Evolutionary conservation across 2,329 filamentous ascomycete genomes (phyloP).

Genomic region (Ilyonectria sp.): DNA sequence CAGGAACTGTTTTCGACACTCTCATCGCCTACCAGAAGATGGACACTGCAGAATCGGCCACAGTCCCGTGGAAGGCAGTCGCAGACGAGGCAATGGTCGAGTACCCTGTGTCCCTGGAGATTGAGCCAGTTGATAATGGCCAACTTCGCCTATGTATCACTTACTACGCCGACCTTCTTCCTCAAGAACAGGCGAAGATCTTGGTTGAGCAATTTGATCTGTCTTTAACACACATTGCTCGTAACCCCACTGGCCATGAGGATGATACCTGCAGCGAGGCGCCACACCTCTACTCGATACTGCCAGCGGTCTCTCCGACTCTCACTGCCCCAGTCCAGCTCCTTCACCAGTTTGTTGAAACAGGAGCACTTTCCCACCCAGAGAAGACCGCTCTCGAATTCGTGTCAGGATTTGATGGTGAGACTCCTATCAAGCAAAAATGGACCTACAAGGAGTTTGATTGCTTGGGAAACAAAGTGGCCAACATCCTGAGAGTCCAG

Average conservation of each 20-base stretch:
- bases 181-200: conserved; percentile 75
- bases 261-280: conserved; percentile 53
- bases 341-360: conserved; percentile 85
- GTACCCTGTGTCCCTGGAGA: conserved; percentile 85
- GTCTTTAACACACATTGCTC: conserved; percentile 72
- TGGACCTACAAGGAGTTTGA: conserved; percentile 87
- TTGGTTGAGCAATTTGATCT: conserved; percentile 82
- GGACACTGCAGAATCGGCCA: conserved; percentile 44
- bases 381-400: conserved; percentile 82
- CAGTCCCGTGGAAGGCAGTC: conserved; percentile 70
- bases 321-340: conserved; percentile 73
- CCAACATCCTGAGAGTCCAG: conserved; percentile 71
- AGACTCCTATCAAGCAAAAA: conserved; percentile 60
- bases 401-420: conserved; percentile 68
- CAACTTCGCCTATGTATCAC: conserved; percentile 76
- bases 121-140: conserved; percentile 70
- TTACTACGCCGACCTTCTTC: conserved; percentile 75
- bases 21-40: conserved; percentile 86
- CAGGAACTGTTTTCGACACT: conserved; percentile 83
- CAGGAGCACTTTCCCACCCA: conserved; percentile 69
- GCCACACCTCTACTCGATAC: conserved; percentile 72
- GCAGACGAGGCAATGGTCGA: conserved; percentile 80
- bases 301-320: conserved; percentile 70
- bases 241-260: conserved; percentile 59
- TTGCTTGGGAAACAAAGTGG: conserved; percentile 79